Evolutionary conservation across 1,139 yeast genomes (phyloP).

Genomic region (Blastobotrys raffinosifermentans): DNA sequence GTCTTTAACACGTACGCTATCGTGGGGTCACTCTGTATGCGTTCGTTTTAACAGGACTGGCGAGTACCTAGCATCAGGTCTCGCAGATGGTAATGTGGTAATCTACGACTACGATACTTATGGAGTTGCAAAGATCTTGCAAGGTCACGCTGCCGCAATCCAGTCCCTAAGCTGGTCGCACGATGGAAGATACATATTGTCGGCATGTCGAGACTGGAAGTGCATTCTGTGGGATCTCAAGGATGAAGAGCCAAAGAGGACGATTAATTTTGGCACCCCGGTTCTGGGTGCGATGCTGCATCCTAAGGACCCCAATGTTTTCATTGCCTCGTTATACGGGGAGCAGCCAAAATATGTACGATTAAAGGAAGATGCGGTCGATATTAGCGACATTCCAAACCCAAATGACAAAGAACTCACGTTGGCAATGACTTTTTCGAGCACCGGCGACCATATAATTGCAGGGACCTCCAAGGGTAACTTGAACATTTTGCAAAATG

Average conservation of each 20-base stretch:
- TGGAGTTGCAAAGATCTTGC: constrained; percentile 47
- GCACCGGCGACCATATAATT: constrained; percentile 50
- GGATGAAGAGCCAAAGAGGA: constrained; percentile 39
- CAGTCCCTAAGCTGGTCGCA: constrained; percentile 75
- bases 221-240: constrained; percentile 75
- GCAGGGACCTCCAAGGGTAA: constrained; percentile 81
- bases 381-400: constrained; percentile 23
- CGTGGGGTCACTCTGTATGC: constrained; percentile 62
- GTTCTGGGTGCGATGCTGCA: constrained; percentile 63
- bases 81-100: constrained; percentile 70
- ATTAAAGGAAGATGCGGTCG: constrained; percentile 14
- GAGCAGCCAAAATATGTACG: constrained; percentile 31
- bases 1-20: constrained; percentile 42
- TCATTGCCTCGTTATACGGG: constrained; percentile 44
- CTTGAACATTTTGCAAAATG: constrained; percentile 44
- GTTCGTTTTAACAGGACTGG: constrained; percentile 71
- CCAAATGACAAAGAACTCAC: constrained; percentile 30
- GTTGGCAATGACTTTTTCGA: constrained; percentile 35
- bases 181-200: constrained; percentile 64
- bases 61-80: constrained; percentile 84
- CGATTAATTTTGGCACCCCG: constrained; percentile 58
- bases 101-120: constrained; percentile 72
- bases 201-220: constrained; percentile 83
- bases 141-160: constrained; percentile 67
- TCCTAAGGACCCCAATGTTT: constrained; percentile 43